Evolutionary conservation across 2,329 filamentous ascomycete species (phyloP), one percentile per base, ranked within the genome.

Genomic region (Colletotrichum simmondsii): DNA sequence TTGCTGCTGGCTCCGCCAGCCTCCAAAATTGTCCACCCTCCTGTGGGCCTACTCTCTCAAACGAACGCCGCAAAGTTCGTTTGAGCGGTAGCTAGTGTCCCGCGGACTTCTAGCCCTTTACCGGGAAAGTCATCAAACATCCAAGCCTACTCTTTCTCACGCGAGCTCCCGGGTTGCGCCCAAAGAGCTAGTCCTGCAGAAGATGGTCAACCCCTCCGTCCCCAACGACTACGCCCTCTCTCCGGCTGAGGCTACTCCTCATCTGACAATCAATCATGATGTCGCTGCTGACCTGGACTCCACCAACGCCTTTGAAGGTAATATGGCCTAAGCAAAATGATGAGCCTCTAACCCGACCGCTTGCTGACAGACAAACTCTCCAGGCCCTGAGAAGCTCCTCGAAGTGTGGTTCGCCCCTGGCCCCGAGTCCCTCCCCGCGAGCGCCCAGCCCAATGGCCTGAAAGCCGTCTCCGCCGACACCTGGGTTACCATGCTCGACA

Each of bases 11-110:
- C 93, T 93, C 90, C 90, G 94, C 95, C 94, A 96, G 93, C 94
- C 90, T 89, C 87, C 84, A 85, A 80, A 78, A 79, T 84, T 84
- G 83, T 85, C 87, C 86, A 88, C 89, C 87, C 85, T 90, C 88
- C 90, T 91, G 93, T 97, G 95, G 94, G 95, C 94, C 95, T 97
- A 95, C 94, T 97, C 93, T 95, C 94, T 95, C 94, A 94, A 92
- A 90, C 95, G 94, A 89, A 94, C 93, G 89, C 92, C 91, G 91
- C 93, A 95, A 93, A 91, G 93, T 95, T 95, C 94, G 94, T 96
- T 95, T 97, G 94, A 91, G 94, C 90, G 92, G 94, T 92, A 97
- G 95, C 95, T 93, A 95, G 95, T 94, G 95, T 95, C 97, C 93
- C 93, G 93, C 92, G 89, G 90, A 91, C 88, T 87, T 85, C 71